phyloP scores from a whole-genome alignment of 2,329 filamentous ascomycete genomes.

The Ceratocystis colombiana region DNA sequence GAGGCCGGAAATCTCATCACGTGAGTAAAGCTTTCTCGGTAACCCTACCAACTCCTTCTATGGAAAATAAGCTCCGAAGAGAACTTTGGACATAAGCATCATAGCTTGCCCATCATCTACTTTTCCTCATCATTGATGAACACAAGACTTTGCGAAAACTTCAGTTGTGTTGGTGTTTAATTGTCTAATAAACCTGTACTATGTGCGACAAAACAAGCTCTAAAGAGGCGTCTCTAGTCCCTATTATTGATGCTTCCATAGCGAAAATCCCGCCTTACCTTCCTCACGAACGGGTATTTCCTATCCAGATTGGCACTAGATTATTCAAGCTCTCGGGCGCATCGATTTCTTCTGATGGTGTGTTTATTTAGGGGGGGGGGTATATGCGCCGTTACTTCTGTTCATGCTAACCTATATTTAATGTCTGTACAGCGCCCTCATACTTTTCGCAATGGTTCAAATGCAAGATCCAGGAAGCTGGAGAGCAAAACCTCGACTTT shows the following conservation, averaged over 20 bases:
- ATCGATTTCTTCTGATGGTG: slow-evolving; percentile 62
- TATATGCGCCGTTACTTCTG: slow-evolving; percentile 21
- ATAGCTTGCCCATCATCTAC: background rate
- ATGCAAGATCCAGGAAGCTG: slow-evolving; percentile 61
- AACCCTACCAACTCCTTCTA: background rate
- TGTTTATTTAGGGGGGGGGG: slow-evolving; percentile 19
- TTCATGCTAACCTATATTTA: background rate
- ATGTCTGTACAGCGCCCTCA: slow-evolving; percentile 58
- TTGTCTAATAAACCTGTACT: background rate
- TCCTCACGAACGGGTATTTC: slow-evolving; percentile 62
- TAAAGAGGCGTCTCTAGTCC: background rate
- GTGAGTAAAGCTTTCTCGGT: too few species aligned
- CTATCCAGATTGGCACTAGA: slow-evolving; percentile 62
- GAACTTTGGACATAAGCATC: background rate
- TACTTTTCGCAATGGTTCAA: slow-evolving; percentile 94
- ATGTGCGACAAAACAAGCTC: background rate
- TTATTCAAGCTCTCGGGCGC: slow-evolving; percentile 64
- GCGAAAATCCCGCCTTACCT: slow-evolving; percentile 47
- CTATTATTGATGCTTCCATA: slow-evolving; percentile 27
- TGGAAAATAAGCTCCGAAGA: background rate
- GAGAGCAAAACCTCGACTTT: slow-evolving; percentile 43
- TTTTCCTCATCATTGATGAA: background rate
- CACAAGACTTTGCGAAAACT: too few species aligned
- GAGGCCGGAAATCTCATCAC: background rate
- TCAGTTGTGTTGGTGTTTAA: background rate